These are phyloP conservation scores for Orychophragmus violaceus DNA, from an alignment of 345 rosid genomes.

Conservation along the genomic window DNA sequence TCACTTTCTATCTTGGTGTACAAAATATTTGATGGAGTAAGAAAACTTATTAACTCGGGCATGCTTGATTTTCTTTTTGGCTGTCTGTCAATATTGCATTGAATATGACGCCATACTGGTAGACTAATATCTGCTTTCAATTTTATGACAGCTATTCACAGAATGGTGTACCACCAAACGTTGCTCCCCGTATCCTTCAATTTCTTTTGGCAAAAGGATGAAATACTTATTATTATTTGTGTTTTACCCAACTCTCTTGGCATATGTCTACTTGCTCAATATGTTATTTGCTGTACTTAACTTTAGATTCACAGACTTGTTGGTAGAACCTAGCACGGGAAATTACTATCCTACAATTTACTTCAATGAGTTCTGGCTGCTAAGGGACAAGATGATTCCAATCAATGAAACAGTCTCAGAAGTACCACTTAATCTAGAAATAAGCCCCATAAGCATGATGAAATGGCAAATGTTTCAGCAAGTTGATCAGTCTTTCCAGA, in stretches of 20 bases:
- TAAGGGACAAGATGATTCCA: constrained; percentile 70
- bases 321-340: constrained; percentile 60
- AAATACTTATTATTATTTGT: not conserved
- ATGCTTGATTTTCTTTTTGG: not conserved
- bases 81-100: not conserved
- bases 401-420: constrained; percentile 73
- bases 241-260: not conserved
- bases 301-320: constrained; percentile 62
- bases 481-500: constrained; percentile 98
- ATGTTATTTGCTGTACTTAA: constrained; percentile 41
- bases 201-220: not conserved
- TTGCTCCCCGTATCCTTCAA: constrained; percentile 93
- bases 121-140: constrained; percentile 21
- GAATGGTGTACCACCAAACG: constrained; percentile 76
- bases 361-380: constrained; percentile 97
- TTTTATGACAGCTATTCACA: constrained; percentile 58
- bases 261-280: not conserved
- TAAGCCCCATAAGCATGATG: constrained; percentile 91
- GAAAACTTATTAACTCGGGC: not conserved
- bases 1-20: not conserved
- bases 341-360: constrained; percentile 74
- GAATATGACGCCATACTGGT: not conserved
- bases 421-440: constrained; percentile 75
- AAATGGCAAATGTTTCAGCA: constrained; percentile 96
- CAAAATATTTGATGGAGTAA: not conserved